Conservation (phyloP, 2,329 filamentous ascomycete species). For the Botrytis medusae region DNA sequence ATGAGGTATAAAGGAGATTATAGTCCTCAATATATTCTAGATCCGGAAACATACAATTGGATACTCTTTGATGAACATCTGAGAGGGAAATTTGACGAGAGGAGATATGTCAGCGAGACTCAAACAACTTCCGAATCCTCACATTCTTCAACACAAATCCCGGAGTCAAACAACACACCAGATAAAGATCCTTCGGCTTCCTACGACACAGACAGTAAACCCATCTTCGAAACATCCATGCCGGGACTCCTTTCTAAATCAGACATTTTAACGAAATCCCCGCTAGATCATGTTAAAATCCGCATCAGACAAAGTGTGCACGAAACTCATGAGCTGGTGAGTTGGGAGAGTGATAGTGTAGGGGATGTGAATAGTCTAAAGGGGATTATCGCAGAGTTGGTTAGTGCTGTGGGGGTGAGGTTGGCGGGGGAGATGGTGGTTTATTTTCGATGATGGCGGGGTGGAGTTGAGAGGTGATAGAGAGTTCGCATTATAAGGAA, state of each 20-base stretch:
- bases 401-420: constrained; percentile 64
- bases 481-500: background rate
- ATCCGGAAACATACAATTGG: constrained; percentile 66
- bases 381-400: constrained; percentile 64
- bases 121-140: background rate
- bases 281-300: constrained; percentile 61
- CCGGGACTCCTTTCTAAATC: constrained; percentile 62
- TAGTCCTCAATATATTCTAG: constrained; percentile 69
- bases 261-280: constrained; percentile 51
- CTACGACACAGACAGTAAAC: constrained; percentile 35
- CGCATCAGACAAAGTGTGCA: constrained; percentile 43
- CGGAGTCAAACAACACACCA: constrained; percentile 11
- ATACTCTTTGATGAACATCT: constrained; percentile 53
- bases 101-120: constrained; percentile 32
- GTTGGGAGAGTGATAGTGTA: constrained; percentile 57
- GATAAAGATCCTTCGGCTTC: constrained; percentile 26
- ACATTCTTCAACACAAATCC: constrained; percentile 11
- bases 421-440: constrained; percentile 42
- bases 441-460: background rate
- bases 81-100: constrained; percentile 48
- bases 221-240: constrained; percentile 60
- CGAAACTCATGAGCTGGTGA: constrained; percentile 42
- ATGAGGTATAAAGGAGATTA: constrained; percentile 87
- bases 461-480: too few relatives aligned
- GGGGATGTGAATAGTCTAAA: constrained; percentile 54